Conservation (phyloP, 169 alveolate genomes). For the Cryptosporidium muris region DNA sequence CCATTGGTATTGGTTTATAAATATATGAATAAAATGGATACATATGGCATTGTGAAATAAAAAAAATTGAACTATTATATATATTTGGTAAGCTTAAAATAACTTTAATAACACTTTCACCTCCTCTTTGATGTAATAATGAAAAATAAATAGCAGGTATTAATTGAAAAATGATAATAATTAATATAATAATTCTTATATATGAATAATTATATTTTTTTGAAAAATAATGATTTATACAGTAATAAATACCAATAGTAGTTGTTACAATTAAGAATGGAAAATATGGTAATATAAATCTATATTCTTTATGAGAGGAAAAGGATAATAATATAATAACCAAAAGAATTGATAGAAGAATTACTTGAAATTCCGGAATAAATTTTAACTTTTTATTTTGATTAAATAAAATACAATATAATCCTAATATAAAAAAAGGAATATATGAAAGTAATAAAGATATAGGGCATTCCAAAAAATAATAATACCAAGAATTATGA, state of each 20-base stretch:
- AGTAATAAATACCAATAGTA: conserved; percentile 6
- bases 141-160: conserved; percentile 70
- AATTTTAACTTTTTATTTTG: neutral
- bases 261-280: conserved; percentile 29
- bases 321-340: conserved; percentile 9
- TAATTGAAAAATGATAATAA: conserved; percentile 24
- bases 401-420: neutral
- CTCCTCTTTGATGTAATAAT: conserved; percentile 66
- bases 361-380: neutral
- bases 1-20: conserved; percentile 65
- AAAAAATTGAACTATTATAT: conserved; percentile 60
- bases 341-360: neutral
- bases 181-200: conserved; percentile 13
- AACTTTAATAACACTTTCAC: conserved; percentile 51
- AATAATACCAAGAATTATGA: conserved; percentile 5
- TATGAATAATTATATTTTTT: neutral
- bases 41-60: conserved; percentile 73
- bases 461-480: conserved; percentile 15
- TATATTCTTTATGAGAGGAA: conserved; percentile 69
- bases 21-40: conserved; percentile 74
- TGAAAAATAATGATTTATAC: neutral
- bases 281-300: conserved; percentile 69
- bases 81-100: conserved; percentile 38
- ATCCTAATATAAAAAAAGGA: conserved; percentile 9
- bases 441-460: conserved; percentile 7